Evolutionary conservation across 2,329 filamentous ascomycete genomes (phyloP).

Genomic region (Fragosphaeria purpurea): DNA sequence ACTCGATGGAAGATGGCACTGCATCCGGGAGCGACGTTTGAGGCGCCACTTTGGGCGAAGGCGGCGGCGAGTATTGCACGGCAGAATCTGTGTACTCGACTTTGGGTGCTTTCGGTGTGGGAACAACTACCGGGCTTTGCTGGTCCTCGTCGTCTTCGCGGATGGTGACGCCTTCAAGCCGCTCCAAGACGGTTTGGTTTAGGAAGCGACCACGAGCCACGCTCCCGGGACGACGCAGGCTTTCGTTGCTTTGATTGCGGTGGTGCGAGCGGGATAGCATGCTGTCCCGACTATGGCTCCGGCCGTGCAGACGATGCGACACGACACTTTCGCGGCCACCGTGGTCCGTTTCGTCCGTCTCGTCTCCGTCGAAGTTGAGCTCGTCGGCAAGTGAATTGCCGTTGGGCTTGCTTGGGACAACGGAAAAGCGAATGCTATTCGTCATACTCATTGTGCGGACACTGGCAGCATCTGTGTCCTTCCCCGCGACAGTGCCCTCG

Average conservation of each 20-base stretch:
- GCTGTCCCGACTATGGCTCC: slow-evolving; percentile 50
- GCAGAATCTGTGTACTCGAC: slow-evolving; percentile 62
- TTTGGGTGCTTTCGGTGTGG: slow-evolving; percentile 19
- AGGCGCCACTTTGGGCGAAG: slow-evolving; percentile 51
- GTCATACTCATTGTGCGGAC: slow-evolving; percentile 64
- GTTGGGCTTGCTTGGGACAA: slow-evolving; percentile 36
- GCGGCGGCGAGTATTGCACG: slow-evolving; percentile 73
- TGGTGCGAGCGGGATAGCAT: slow-evolving; percentile 38
- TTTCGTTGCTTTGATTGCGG: slow-evolving; percentile 50
- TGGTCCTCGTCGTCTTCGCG: slow-evolving; percentile 37
- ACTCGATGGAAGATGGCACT: background rate
- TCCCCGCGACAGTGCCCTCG: slow-evolving; percentile 33
- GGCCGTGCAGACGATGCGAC: slow-evolving; percentile 40
- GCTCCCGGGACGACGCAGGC: slow-evolving; percentile 44
- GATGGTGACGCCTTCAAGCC: slow-evolving; percentile 40
- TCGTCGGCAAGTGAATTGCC: slow-evolving; percentile 83
- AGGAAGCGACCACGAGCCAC: slow-evolving; percentile 42
- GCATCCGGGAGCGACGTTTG: slow-evolving; percentile 11
- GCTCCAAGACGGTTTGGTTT: slow-evolving; percentile 46
- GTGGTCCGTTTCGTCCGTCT: slow-evolving; percentile 59
- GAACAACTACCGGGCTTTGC: background rate
- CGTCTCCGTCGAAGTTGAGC: slow-evolving; percentile 75
- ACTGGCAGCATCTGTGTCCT: slow-evolving; percentile 63
- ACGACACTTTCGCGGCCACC: slow-evolving; percentile 56
- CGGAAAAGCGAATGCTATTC: slow-evolving; percentile 63